These are phyloP conservation scores for Nakazawaea ishiwadae DNA, from an alignment of 805 yeast species.

Conservation along the genomic window DNA sequence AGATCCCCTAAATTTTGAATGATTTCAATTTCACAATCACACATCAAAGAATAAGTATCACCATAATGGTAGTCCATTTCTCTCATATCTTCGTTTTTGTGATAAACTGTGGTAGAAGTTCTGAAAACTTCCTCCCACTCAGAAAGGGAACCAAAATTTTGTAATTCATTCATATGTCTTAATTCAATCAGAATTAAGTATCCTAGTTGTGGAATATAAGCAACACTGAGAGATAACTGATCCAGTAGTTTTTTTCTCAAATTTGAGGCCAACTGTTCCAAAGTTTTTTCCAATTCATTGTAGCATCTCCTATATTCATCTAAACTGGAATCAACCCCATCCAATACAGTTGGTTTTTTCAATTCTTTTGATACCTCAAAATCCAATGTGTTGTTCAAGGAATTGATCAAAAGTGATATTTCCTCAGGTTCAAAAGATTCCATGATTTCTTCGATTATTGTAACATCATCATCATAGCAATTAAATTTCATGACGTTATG, in stretches of 20 bases:
- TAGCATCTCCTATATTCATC: constrained; percentile 24
- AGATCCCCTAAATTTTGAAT: constrained; percentile 25
- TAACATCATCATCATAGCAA: neutral
- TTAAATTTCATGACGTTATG: constrained; percentile 9
- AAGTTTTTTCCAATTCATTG: constrained; percentile 26
- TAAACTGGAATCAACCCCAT: constrained; percentile 25
- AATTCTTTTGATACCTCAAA: constrained; percentile 28
- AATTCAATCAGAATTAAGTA: constrained; percentile 29
- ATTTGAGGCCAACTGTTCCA: constrained; percentile 21
- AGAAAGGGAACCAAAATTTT: constrained; percentile 4
- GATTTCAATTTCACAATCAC: constrained; percentile 38
- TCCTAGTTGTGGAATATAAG: constrained; percentile 43
- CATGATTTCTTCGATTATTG: neutral
- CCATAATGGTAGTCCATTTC: constrained; percentile 34
- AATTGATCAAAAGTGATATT: constrained; percentile 14
- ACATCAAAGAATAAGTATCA: constrained; percentile 34
- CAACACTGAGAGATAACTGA: constrained; percentile 24
- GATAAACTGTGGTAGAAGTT: constrained; percentile 32
- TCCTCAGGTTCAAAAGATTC: constrained; percentile 12
- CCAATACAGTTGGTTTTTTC: constrained; percentile 23
- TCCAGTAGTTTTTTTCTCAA: constrained; percentile 10
- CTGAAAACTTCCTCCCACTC: constrained; percentile 34
- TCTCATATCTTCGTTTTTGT: constrained; percentile 26
- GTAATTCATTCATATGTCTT: constrained; percentile 2
- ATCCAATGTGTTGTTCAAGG: constrained; percentile 28